Conservation (phyloP, 352 stramenopile species). For the Pythium phragmitis region DNA sequence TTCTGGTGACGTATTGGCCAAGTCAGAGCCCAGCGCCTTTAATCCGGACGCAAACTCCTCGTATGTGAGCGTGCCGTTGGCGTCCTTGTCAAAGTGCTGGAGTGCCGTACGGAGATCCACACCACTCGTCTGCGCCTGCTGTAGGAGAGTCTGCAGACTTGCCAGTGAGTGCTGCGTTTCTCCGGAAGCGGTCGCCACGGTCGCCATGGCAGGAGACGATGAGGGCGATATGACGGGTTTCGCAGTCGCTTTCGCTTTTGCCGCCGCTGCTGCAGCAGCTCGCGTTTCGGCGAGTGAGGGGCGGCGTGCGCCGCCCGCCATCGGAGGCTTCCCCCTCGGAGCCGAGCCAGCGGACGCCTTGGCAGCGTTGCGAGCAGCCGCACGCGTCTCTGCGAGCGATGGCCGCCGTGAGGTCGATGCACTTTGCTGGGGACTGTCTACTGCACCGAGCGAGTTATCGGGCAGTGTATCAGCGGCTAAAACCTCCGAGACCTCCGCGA, state of each 20-base stretch:
- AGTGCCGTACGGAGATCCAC: conserved; percentile 59
- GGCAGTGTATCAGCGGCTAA: not conserved
- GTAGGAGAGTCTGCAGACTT: conserved; percentile 49
- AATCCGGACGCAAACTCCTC: conserved; percentile 52
- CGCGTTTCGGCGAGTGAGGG: conserved; percentile 20
- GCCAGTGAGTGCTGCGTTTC: conserved; percentile 26
- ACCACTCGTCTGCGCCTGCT: conserved; percentile 40
- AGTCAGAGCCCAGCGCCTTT: conserved; percentile 39
- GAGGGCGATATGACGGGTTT: not conserved
- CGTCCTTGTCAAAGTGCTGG: conserved; percentile 77
- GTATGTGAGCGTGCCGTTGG: conserved; percentile 51
- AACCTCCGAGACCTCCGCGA: not conserved
- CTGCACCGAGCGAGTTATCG: not conserved
- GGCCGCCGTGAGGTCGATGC: conserved; percentile 4
- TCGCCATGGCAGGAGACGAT: not conserved
- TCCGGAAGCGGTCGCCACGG: not conserved
- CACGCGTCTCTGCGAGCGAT: conserved; percentile 9
- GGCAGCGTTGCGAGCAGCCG: not conserved
- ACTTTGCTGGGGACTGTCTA: not conserved
- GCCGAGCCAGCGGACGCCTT: not conserved
- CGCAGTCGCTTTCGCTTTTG: not conserved
- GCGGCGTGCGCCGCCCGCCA: not conserved
- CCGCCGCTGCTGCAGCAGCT: conserved; percentile 2
- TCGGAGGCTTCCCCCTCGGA: not conserved
- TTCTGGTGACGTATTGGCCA: conserved; percentile 34